Evolutionary conservation across 805 yeast species (phyloP), one percentile per base, ranked within the genome.

Genomic region (Cyberlindnera galapagoensis): DNA sequence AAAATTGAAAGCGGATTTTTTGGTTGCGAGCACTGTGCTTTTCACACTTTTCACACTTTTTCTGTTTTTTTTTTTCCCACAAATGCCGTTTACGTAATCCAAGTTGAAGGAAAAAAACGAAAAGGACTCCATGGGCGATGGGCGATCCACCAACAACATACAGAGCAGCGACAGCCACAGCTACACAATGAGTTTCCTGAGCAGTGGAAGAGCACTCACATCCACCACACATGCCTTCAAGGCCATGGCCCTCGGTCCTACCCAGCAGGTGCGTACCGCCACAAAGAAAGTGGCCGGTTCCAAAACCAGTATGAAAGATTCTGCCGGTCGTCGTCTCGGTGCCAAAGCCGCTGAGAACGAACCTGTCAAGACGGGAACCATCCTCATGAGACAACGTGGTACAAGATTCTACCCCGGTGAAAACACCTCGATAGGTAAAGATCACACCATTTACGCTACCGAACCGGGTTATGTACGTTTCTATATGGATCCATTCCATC

Each of bases 401-500:
- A 86, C 97, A 13, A 80, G 75, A 51, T 82, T 88, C 57, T 92
- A 76, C 52, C 97, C 98, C 0, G 98, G 98, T 21, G 94, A 83
- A 45, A 88, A 92, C 47, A 82, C 76, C 9, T 78, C 77, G 7
- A 84, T 90, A 39, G 98, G 98, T 42, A 80, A 76, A 49, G 97
- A 92, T 57, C 97, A 88, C 57, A 90, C 98, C 2, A 71, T 92
- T 20, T 86, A 68, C 57, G 96, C 98, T 4, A 50, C 67, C 21
- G 97, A 92, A 54, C 95, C 96, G 3, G 98, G 98, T 17, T 86
- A 66, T 56, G 97, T 90, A 19, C 74, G 94, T 42, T 92, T 74
- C 60, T 92, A 92, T 59, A 63, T 80, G 39, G 96, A 92, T 63
- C 97, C 98, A 5, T 92, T 92, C 69, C 97, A 92, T 53, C 97